These are phyloP conservation scores for Solanum gandarillasii DNA, from an alignment of 257 asterid genomes.

Conservation along the genomic window DNA sequence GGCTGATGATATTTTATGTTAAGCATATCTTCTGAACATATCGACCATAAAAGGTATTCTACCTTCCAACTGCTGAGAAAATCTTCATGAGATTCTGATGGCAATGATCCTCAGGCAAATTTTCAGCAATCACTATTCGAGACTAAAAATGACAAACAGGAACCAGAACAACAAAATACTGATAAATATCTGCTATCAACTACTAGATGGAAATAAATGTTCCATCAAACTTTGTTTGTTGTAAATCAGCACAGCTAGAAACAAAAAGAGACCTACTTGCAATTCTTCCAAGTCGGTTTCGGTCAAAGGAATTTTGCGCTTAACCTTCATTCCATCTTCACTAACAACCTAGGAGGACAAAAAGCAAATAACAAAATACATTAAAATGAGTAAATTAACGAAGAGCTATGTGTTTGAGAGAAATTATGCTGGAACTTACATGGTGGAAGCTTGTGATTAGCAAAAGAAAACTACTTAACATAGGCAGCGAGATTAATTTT, in stretches of 20 bases:
- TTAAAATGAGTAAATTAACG: not conserved
- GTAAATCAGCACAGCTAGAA: not conserved
- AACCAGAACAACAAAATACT: not conserved
- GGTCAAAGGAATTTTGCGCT: conserved; percentile 51
- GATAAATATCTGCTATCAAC: not conserved
- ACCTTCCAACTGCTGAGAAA: conserved; percentile 86
- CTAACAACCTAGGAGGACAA: conserved; percentile 49
- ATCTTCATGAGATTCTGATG: conserved; percentile 85
- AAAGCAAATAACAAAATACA: not conserved
- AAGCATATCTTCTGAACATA: not conserved
- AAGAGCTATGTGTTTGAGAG: not conserved
- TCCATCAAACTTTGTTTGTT: not conserved
- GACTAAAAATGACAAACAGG: conserved; percentile 26
- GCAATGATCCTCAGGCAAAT: conserved; percentile 83
- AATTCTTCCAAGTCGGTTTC: conserved; percentile 76
- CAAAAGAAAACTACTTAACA: not conserved
- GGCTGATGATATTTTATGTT: not conserved
- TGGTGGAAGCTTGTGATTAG: not conserved
- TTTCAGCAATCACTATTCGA: conserved; percentile 73
- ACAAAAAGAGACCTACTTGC: conserved; percentile 42
- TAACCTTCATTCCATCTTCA: conserved; percentile 80
- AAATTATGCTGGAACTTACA: not conserved
- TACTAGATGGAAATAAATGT: not conserved
- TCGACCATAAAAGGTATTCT: not conserved
- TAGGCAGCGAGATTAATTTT: not conserved